Evolutionary conservation across 768 basidiomycete genomes (phyloP).

Genomic region (Termitomyces eurrhizus): DNA sequence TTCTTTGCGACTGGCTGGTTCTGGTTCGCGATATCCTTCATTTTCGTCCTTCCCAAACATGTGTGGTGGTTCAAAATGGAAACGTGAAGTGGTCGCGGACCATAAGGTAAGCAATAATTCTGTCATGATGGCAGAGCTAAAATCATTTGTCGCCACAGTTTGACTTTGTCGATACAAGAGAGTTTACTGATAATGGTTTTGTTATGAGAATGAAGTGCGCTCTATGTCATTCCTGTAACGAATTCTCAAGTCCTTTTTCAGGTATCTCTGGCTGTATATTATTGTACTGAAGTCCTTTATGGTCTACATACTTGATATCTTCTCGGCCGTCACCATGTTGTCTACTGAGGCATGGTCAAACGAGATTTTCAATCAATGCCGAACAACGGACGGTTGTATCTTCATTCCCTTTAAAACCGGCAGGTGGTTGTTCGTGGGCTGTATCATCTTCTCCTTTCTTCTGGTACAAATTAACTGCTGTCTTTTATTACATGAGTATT

Average conservation of each 20-base stretch:
- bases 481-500: constrained; percentile 4
- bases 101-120: constrained; percentile 69
- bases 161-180: constrained; percentile 92
- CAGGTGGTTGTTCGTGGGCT: constrained; percentile 96
- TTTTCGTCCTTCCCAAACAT: constrained; percentile 29
- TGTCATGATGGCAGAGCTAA: constrained; percentile 2
- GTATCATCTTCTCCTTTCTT: constrained; percentile 98
- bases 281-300: constrained; percentile 93
- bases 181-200: constrained; percentile 87
- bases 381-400: constrained; percentile 62
- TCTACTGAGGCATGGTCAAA: constrained; percentile 88
- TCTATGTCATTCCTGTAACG: not conserved
- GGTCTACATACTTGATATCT: constrained; percentile 97
- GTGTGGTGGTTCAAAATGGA: constrained; percentile 87
- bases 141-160: constrained; percentile 52
- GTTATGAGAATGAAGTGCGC: constrained; percentile 81
- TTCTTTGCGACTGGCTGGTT: constrained; percentile 52
- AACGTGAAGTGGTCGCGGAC: constrained; percentile 94
- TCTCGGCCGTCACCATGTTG: constrained; percentile 96
- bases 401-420: constrained; percentile 85
- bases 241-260: constrained; percentile 25
- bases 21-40: constrained; percentile 22
- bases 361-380: constrained; percentile 80
- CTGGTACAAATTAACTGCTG: constrained; percentile 51
- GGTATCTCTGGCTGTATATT: constrained; percentile 92